Base-by-base conservation (phyloP, 2,329 filamentous ascomycete genomes). In the Aphanoascus verrucosus region DNA sequence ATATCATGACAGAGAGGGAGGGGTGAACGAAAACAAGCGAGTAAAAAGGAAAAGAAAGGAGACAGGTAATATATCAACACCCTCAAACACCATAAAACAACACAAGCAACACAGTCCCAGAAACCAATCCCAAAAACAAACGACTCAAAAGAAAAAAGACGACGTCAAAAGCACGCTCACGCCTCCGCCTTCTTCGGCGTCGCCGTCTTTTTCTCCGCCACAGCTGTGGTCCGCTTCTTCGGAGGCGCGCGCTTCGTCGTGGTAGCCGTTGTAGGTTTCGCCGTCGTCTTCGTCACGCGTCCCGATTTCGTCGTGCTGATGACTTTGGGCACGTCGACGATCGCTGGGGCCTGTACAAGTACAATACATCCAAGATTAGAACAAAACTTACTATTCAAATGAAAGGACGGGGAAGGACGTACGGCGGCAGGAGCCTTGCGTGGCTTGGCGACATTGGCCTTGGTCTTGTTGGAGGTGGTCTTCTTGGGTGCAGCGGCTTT, bases 221-320 rank as follows among this genome's bases (percentile, higher is more conserved):
- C n/a, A n/a, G n/a, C n/a, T 14, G 68, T 58, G 14, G 69, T 65
- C 61, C 70, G 71, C 69, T 77, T 79, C 56, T 67, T 67, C 20
- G 63, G 53, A 11, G 74, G 63, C 3, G 69, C 64, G 8, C 70
- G 67, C 67, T 75, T 75, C 67, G 75, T 75, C 12, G 56, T 52
- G 11, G 70, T 66, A 1, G n/a, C n/a, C n/a, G 69, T 60, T 11
- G 69, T 65, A 34, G 72, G 68, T 47, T 76, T 75, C 42, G 73
- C 69, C 37, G 73, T 73, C 41, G 75, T 71, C 81, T 93, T 94
- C 63, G 84, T 81, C 63, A 94, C 85, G 61, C 88, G 85, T 47
- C 88, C 88, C 52, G 86, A 84, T 81, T 93, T 93, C 69, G 88
- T 90, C 81, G 87, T 90, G 68, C 79, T 80, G 50, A 89, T 73